Evolutionary conservation across 2,329 filamentous ascomycete genomes (phyloP).

Genomic region (Ciborinia camelliae): DNA sequence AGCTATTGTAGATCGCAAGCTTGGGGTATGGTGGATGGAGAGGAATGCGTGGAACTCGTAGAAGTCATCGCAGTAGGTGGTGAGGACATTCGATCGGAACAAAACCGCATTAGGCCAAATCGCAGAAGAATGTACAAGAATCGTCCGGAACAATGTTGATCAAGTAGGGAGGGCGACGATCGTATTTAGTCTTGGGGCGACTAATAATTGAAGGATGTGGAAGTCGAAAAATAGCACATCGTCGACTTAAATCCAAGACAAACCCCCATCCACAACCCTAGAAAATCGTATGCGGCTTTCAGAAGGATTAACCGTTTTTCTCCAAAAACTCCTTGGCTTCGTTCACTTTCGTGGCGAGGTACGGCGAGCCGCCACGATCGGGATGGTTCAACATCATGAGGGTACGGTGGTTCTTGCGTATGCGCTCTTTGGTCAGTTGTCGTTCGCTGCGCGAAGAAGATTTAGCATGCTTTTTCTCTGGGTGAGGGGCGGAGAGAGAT

Average conservation of each 20-base stretch:
- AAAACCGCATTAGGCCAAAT: not conserved
- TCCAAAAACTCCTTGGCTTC: conserved; percentile 96
- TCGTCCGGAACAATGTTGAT: not conserved
- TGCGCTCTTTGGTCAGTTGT: conserved; percentile 82
- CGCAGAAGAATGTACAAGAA: not conserved
- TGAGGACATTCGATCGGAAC: not conserved
- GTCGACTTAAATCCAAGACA: not conserved
- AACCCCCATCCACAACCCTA: not conserved
- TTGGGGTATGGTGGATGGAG: not conserved
- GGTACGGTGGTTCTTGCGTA: conserved; percentile 91
- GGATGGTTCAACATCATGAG: conserved; percentile 98
- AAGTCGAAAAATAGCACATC: conserved; percentile 1
- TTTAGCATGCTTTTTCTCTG: not conserved
- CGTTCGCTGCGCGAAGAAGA: conserved; percentile 62
- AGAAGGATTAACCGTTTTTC: conserved; percentile 50
- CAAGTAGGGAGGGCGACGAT: not conserved
- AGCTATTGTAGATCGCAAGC: not conserved
- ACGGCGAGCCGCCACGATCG: conserved; percentile 93
- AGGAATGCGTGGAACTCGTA: not conserved
- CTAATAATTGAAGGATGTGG: not conserved
- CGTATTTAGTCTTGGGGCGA: too few species aligned
- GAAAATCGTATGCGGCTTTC: not conserved
- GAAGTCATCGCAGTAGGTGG: not conserved
- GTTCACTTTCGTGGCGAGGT: conserved; percentile 96
- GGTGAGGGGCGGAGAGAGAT: not conserved